Percentiles rank a stretch among this genome's conserved stretches.
Evolutionary conservation across 2,329 filamentous ascomycete genomes (phyloP).

Genomic region (Talaromyces sp.): DNA sequence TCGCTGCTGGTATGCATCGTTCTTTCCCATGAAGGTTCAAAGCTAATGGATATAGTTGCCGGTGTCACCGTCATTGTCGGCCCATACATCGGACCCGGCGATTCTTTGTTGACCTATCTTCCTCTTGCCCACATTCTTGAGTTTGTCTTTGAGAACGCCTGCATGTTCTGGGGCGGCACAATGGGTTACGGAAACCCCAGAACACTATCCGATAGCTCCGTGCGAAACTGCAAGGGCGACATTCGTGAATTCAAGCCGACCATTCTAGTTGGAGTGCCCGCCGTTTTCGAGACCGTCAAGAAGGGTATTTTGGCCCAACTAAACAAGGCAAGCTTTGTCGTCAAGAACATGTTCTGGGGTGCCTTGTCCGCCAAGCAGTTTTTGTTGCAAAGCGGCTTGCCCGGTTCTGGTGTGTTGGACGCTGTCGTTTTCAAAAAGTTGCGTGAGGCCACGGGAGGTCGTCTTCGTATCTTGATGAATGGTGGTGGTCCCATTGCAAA

Average conservation of each 20-base stretch:
- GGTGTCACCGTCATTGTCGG: constrained; percentile 77
- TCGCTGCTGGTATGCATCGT: constrained; percentile 65
- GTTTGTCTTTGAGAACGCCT: constrained; percentile 90
- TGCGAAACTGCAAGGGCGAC: constrained; percentile 87
- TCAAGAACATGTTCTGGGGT: constrained; percentile 74
- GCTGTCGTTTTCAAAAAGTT: constrained; percentile 86
- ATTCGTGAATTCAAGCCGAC: constrained; percentile 89
- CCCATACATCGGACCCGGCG: constrained; percentile 70
- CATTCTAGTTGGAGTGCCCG: constrained; percentile 88
- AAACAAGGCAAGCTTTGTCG: constrained; percentile 64
- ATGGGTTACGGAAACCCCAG: constrained; percentile 91
- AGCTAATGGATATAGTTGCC: constrained; percentile 54
- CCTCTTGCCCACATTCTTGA: constrained; percentile 95
- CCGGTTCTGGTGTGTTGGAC: constrained; percentile 62
- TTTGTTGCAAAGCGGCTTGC: constrained; percentile 52
- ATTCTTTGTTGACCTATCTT: constrained; percentile 83
- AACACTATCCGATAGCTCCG: constrained; percentile 79
- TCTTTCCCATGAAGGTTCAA: constrained; percentile 9
- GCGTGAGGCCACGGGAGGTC: constrained; percentile 82
- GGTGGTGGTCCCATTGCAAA: constrained; percentile 87
- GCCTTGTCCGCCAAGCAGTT: constrained; percentile 60
- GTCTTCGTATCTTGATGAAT: constrained; percentile 86
- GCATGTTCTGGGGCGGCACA: constrained; percentile 81
- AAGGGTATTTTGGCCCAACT: constrained; percentile 87
- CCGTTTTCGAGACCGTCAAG: constrained; percentile 95